Evolutionary conservation across 345 rosid genomes (phyloP).

Genomic region (Eucalyptus regnans): DNA sequence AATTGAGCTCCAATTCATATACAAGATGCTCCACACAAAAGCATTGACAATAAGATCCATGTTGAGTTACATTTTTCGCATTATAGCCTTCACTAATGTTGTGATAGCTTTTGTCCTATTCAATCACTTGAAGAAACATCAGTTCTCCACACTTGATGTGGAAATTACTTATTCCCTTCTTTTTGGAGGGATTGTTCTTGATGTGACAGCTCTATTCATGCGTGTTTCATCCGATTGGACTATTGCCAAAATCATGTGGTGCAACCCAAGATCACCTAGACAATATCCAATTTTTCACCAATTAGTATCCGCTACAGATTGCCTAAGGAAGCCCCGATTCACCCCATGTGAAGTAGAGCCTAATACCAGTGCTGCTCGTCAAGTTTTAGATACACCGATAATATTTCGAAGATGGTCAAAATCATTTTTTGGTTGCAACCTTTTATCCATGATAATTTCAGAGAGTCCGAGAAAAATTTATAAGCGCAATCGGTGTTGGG

Average conservation of each 20-base stretch:
- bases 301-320: rapidly evolving
- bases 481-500: rapidly evolving
- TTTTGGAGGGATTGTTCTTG: neutral
- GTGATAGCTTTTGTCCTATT: neutral
- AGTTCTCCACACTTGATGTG: rapidly evolving
- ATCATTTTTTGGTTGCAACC: neutral
- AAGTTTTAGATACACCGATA: neutral
- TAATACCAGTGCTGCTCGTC: rapidly evolving
- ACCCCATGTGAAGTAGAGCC: rapidly evolving
- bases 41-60: no score
- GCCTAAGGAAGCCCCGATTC: neutral
- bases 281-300: rapidly evolving
- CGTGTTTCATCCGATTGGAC: rapidly evolving
- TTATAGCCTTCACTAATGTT: no score
- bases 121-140: neutral
- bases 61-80: no score
- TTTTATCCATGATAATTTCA: rapidly evolving
- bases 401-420: neutral
- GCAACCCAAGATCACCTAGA: rapidly evolving
- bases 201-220: neutral
- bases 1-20: no score
- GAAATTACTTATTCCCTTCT: neutral
- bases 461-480: neutral
- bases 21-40: no score
- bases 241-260: rapidly evolving